phyloP scores from a whole-genome alignment of 2,329 filamentous ascomycete species.

The Didymella arachidicola region DNA sequence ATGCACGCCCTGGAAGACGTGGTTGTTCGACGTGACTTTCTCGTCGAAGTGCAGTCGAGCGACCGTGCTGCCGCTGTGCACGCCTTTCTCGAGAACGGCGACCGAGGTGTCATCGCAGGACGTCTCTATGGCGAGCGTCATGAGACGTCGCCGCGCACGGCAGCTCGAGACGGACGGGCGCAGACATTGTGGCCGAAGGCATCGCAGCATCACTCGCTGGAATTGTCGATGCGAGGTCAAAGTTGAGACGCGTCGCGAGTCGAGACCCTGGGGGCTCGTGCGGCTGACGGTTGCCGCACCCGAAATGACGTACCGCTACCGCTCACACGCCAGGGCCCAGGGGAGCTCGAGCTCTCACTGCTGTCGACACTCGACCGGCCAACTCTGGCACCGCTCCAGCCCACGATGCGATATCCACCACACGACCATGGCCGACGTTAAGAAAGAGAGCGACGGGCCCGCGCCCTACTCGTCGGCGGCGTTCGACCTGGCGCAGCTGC shows the following conservation, averaged over 20 bases:
- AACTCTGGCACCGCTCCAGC: background rate
- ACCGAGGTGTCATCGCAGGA: conserved; percentile 95
- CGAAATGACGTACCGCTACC: background rate
- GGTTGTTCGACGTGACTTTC: conserved; percentile 82
- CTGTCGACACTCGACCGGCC: background rate
- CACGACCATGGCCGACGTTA: conserved; percentile 53
- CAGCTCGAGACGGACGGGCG: background rate
- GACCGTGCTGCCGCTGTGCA: conserved; percentile 21
- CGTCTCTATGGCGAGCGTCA: conserved; percentile 77
- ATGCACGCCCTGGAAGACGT: conserved; percentile 77
- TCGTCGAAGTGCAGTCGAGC: conserved; percentile 78
- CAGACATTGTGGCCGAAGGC: conserved; percentile 17
- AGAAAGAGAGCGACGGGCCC: conserved; percentile 58
- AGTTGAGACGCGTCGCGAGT: conserved; percentile 9
- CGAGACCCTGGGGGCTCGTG: conserved; percentile 5
- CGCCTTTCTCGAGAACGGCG: conserved; percentile 72
- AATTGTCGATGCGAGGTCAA: background rate
- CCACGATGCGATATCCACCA: conserved; percentile 28
- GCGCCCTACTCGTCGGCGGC: conserved; percentile 69
- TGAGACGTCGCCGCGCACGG: conserved; percentile 37
- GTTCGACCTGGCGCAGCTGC: conserved; percentile 74
- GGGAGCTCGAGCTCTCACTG: background rate
- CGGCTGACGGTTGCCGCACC: background rate
- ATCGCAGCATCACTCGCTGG: conserved; percentile 31
- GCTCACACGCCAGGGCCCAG: background rate